Percentiles rank a stretch among this genome's conserved stretches.
Conservation (phyloP, 441 rosid species). For the Brassica hybrid region DNA sequence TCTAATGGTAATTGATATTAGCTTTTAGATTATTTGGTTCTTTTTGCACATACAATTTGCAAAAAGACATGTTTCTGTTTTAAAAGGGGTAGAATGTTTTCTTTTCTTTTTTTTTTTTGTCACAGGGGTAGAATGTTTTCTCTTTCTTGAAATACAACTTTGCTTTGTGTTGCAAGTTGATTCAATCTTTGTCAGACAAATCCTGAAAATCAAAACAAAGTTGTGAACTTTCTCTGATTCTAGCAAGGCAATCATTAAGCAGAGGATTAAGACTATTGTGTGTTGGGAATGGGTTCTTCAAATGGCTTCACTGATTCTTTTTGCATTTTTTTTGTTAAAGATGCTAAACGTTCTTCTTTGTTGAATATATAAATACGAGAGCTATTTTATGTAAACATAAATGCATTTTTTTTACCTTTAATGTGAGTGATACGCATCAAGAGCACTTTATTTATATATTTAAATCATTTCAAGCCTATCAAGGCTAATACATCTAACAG, state of each 20-base stretch:
- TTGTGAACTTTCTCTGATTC: neutral
- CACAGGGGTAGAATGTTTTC: neutral
- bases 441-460: neutral
- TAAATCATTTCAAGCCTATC: neutral
- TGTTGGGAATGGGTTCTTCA: neutral
- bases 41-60: neutral
- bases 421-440: neutral
- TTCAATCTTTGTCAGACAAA: neutral
- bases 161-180: neutral
- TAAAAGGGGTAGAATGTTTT: neutral
- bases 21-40: neutral
- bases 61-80: neutral
- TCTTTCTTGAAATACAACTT: slow-evolving; percentile 4
- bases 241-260: neutral
- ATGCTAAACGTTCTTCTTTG: neutral
- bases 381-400: neutral
- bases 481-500: neutral
- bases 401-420: neutral
- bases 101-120: neutral
- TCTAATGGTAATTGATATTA: slow-evolving; percentile 1
- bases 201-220: neutral
- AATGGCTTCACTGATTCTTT: neutral
- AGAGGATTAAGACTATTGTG: slow-evolving; percentile 1
- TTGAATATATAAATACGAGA: neutral
- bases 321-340: neutral